A percentile compares a stretch with the other conserved stretches of the same genome.
phyloP scores from a whole-genome alignment of 352 stramenopile species.

The Phytophthora syringae region DNA sequence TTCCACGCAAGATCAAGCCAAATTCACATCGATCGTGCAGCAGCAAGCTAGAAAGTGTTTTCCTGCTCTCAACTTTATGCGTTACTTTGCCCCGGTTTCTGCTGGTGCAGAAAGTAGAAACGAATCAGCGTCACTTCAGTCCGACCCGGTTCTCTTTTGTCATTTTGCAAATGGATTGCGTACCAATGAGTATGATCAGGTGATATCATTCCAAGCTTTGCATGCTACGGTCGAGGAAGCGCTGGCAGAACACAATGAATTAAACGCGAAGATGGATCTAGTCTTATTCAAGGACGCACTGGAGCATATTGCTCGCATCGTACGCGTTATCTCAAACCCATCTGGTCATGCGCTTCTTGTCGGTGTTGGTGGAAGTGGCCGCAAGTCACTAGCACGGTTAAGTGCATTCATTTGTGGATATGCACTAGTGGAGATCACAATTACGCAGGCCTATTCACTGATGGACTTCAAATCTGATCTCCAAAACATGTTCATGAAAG shows the following conservation, averaged over 20 bases:
- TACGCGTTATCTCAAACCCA: conserved; percentile 92
- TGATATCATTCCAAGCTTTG: conserved; percentile 75
- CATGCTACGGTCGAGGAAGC: conserved; percentile 86
- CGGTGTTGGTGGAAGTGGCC: conserved; percentile 94
- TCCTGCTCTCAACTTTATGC: conserved; percentile 88
- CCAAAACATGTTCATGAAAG: conserved; percentile 94
- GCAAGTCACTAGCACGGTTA: conserved; percentile 93
- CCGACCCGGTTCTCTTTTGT: conserved; percentile 93
- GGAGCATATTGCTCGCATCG: conserved; percentile 88
- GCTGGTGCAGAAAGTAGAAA: conserved; percentile 19
- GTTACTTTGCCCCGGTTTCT: conserved; percentile 82
- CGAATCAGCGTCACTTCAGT: conserved; percentile 38
- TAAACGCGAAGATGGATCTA: conserved; percentile 94
- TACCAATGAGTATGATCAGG: conserved; percentile 94
- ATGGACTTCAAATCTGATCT: conserved; percentile 94
- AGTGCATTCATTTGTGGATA: conserved; percentile 92
- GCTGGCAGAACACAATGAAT: conserved; percentile 94
- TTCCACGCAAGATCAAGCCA: conserved; percentile 75
- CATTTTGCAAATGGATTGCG: conserved; percentile 90
- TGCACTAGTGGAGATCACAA: conserved; percentile 93
- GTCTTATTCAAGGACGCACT: conserved; percentile 96
- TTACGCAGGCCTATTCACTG: conserved; percentile 90
- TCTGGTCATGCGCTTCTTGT: conserved; percentile 96
- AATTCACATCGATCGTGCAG: conserved; percentile 90
- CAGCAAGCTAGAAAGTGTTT: conserved; percentile 95